Percentiles rank a stretch among this genome's conserved stretches.
phyloP scores from a whole-genome alignment of 352 stramenopile species.

The Phytophthora ramorum region DNA sequence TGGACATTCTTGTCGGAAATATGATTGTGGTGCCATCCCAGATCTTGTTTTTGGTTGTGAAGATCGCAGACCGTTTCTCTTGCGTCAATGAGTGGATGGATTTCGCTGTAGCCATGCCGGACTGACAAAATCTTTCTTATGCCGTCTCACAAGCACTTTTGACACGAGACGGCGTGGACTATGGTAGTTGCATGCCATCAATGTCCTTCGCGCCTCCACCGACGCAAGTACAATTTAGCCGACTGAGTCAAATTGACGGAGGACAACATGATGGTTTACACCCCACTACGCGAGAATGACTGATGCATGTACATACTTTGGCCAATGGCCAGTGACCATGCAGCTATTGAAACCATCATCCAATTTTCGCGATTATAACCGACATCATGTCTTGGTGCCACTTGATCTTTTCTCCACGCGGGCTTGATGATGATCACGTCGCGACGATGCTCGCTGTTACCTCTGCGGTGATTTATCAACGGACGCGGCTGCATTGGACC shows the following conservation, averaged over 20 bases:
- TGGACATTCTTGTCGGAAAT: no score
- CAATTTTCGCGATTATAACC: background rate
- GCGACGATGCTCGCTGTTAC: background rate
- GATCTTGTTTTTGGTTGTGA: no score
- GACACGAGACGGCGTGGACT: slow-evolving; percentile 11
- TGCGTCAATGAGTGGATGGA: no score
- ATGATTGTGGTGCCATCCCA: no score
- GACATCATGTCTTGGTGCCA: background rate
- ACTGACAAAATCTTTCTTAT: background rate
- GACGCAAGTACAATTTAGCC: background rate
- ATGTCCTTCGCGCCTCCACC: background rate
- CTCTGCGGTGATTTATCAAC: background rate
- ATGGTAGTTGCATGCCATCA: background rate
- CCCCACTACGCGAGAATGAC: no score
- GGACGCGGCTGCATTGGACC: background rate
- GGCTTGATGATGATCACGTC: background rate
- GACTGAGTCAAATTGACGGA: background rate
- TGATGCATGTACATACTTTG: no score
- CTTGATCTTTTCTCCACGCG: background rate
- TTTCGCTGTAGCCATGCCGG: no score
- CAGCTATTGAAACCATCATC: background rate
- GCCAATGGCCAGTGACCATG: no score
- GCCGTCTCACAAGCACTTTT: background rate
- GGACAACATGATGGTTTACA: no score
- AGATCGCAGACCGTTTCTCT: no score